phyloP scores from a whole-genome alignment of 1,139 yeast genomes.

The Candida sp. region DNA sequence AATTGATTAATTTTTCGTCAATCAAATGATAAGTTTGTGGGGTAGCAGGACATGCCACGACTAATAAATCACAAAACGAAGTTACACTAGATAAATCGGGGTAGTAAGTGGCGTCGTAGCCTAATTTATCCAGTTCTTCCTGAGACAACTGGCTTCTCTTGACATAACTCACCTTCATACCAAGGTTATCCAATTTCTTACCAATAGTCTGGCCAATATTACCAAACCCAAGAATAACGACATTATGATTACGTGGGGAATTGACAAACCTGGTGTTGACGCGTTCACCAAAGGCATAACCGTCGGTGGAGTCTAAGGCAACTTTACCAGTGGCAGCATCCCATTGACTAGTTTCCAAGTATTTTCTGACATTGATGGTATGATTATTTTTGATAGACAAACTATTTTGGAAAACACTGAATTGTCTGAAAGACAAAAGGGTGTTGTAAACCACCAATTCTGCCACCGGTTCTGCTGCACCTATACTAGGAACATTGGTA shows the following conservation, averaged over 20 bases:
- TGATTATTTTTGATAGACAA: slow-evolving; percentile 18
- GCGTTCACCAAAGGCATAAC: slow-evolving; percentile 2
- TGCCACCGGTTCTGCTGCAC: slow-evolving; percentile 71
- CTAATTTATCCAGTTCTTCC: slow-evolving; percentile 32
- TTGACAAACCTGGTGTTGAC: slow-evolving; percentile 19
- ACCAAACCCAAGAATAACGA: slow-evolving; percentile 76
- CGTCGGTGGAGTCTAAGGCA: slow-evolving; percentile 19
- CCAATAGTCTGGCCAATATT: slow-evolving; percentile 70
- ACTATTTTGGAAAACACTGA: slow-evolving; percentile 42
- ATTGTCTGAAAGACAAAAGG: slow-evolving; percentile 59
- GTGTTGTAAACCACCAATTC: slow-evolving; percentile 65
- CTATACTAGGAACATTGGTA: slow-evolving; percentile 65
- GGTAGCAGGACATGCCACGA: slow-evolving; percentile 67
- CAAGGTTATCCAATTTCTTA: slow-evolving; percentile 50
- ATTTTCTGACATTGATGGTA: slow-evolving; percentile 36
- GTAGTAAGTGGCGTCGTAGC: slow-evolving; percentile 46
- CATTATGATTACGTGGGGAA: slow-evolving; percentile 59
- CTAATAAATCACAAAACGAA: slow-evolving; percentile 53
- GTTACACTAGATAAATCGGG: slow-evolving; percentile 28
- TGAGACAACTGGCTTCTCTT: slow-evolving; percentile 49
- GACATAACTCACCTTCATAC: slow-evolving; percentile 65
- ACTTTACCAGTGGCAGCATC: slow-evolving; percentile 29
- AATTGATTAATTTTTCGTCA: slow-evolving; percentile 43
- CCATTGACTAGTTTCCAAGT: slow-evolving; percentile 27
- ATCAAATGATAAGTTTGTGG: slow-evolving; percentile 56